Evolutionary conservation across 208 protist genomes (phyloP).

Genomic region (Vickermania ingenoplastis): DNA sequence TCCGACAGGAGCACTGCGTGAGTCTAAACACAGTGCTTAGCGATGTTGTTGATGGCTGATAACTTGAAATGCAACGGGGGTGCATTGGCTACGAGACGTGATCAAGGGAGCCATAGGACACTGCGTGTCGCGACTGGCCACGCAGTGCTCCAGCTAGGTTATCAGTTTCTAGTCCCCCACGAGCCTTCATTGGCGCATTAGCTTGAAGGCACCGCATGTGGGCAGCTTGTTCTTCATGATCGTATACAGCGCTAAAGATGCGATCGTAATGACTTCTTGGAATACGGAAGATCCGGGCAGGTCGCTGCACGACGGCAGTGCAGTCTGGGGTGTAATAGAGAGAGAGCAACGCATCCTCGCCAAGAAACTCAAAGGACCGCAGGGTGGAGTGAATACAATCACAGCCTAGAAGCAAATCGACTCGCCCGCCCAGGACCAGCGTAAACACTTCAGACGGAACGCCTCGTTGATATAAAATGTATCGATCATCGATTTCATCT

Average conservation of each 20-base stretch:
- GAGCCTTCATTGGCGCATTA: too few species aligned
- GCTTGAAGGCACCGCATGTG: background rate
- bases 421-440: constrained; percentile 58
- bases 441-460: constrained; percentile 42
- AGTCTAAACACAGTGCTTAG: too few species aligned
- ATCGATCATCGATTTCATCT: constrained; percentile 19
- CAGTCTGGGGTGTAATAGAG: constrained; percentile 62
- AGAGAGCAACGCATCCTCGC: constrained; percentile 58
- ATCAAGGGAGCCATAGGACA: too few species aligned
- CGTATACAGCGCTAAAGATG: background rate
- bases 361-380: constrained; percentile 59
- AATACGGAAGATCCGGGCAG: constrained; percentile 65
- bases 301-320: constrained; percentile 56
- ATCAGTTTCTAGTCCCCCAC: too few species aligned
- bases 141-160: too few species aligned
- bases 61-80: too few species aligned
- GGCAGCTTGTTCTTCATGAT: background rate
- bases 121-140: too few species aligned
- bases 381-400: constrained; percentile 42
- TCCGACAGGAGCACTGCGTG: too few species aligned
- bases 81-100: too few species aligned
- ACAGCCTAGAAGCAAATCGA: constrained; percentile 54
- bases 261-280: constrained; percentile 5
- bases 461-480: constrained; percentile 63
- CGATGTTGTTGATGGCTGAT: too few species aligned